phyloP scores from a whole-genome alignment of 331 rosid species.

The Dryas integrifolia region DNA sequence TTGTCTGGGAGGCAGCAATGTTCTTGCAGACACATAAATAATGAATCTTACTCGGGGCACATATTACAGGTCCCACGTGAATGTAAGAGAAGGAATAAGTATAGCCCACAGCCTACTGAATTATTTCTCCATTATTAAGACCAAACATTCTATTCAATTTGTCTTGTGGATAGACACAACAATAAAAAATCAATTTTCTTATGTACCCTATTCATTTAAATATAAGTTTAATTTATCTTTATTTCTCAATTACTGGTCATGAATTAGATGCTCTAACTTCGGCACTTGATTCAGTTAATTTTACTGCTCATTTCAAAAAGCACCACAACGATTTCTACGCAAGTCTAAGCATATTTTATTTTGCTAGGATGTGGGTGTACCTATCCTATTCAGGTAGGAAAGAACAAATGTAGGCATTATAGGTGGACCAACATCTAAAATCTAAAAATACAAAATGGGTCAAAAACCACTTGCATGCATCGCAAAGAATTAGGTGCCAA shows the following conservation, averaged over 20 bases:
- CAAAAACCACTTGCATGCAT: constrained; percentile 8
- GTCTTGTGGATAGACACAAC: background rate
- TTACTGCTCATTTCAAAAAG: no score
- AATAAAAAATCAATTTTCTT: background rate
- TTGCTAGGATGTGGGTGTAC: background rate
- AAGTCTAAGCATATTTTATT: background rate
- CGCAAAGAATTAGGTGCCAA: constrained; percentile 21
- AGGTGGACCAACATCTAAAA: constrained; percentile 15
- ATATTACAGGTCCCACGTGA: background rate
- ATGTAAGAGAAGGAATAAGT: background rate
- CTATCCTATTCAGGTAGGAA: background rate
- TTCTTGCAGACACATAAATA: background rate
- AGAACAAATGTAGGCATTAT: constrained; percentile 17
- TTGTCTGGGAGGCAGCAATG: no score
- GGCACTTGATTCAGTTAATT: no score
- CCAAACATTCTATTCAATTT: background rate
- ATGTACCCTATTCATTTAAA: no score
- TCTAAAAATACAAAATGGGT: constrained; percentile 9
- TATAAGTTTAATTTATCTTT: no score
- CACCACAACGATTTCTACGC: background rate
- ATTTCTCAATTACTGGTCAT: no score
- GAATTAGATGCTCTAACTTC: no score
- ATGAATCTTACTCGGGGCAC: background rate
- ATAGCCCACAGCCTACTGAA: background rate
- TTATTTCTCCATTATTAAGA: background rate